phyloP scores from a whole-genome alignment of 768 basidiomycete genomes.

The Kwoniella sp. region DNA sequence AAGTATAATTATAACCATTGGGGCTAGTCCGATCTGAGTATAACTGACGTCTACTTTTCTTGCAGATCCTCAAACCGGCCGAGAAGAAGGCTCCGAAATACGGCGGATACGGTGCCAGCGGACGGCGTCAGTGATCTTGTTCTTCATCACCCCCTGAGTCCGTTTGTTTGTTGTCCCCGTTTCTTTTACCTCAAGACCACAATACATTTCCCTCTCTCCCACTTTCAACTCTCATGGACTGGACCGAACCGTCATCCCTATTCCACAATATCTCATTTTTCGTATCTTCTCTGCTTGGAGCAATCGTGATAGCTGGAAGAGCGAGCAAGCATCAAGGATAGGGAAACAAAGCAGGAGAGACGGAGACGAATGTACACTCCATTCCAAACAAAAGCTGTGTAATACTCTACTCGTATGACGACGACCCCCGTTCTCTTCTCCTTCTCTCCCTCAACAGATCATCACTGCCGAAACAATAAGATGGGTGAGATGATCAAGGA shows the following conservation, averaged over 20 bases:
- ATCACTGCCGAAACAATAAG: not conserved
- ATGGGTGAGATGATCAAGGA: no score
- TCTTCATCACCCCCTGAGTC: slow-evolving; percentile 56
- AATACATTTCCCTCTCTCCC: slow-evolving; percentile 1
- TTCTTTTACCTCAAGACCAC: slow-evolving; percentile 10
- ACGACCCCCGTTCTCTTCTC: not conserved
- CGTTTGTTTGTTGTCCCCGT: slow-evolving; percentile 65
- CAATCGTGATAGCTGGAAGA: no score
- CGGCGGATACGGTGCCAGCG: slow-evolving; percentile 52
- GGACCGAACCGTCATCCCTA: not conserved
- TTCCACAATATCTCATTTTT: not conserved
- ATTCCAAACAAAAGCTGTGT: not conserved
- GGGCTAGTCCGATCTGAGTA: not conserved
- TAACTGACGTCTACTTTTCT: not conserved
- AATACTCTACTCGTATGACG: slow-evolving; percentile 1
- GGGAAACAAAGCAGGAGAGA: not conserved
- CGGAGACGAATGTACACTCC: not conserved
- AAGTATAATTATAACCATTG: no score
- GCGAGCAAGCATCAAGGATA: not conserved
- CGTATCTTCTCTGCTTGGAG: no score
- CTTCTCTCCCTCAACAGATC: not conserved
- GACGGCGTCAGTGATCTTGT: slow-evolving; percentile 58
- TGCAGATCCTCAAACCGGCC: slow-evolving; percentile 93
- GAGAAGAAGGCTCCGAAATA: slow-evolving; percentile 89
- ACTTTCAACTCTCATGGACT: no score